Evolutionary conservation across 2,329 filamentous ascomycete species (phyloP), one percentile per base, ranked within the genome.

Genomic region (Fusarium longipes): DNA sequence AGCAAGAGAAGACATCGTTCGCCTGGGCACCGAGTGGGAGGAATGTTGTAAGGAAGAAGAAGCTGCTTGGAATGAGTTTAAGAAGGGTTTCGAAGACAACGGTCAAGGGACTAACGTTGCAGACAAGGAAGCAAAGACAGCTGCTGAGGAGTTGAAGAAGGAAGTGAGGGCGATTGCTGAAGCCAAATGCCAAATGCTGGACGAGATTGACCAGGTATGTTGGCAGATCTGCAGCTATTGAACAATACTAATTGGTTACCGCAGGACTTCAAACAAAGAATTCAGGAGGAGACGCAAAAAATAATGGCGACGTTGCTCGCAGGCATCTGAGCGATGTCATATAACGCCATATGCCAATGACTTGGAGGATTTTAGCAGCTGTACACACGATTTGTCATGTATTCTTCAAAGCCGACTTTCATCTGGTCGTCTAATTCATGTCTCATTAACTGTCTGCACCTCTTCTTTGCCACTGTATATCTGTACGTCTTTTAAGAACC

Each of bases 151-250:
- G 8, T 57, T 74, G 18, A 58, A 73, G 48, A 53, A 61, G 4
- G 66, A 76, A n/a, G 68, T 64, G 2, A 63, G 73, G 20, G 47
- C 49, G 1, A 70, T 78, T 14, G 66, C 70, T 3, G n/a, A 57
- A 8, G 63, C 65, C 9, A 72, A 71, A 12, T 62, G 47, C 6
- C 50, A 52, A 4, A 33, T 70, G 15, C 30, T 80, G 11, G 65
- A 73, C 0, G 68, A 73, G 3, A 65, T 78, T 30, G 75, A 79
- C 18, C 62, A 67, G 58, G 78, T 77, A 55, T 25, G 67, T 15
- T 10, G 8, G 40, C 3, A 3, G 6, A 15, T 5, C 2, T 1
- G 6, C 5, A 11, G 2, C 2, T 27, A 5, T 1, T 6, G 30
- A 15, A 24, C 5, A 3, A 24, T n/a, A 20, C 30, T 63, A 6